Percentiles rank a stretch among this genome's conserved stretches.
Evolutionary conservation across 1,284 basidiomycete genomes (phyloP).

Genomic region (Rhodotorula sp.): DNA sequence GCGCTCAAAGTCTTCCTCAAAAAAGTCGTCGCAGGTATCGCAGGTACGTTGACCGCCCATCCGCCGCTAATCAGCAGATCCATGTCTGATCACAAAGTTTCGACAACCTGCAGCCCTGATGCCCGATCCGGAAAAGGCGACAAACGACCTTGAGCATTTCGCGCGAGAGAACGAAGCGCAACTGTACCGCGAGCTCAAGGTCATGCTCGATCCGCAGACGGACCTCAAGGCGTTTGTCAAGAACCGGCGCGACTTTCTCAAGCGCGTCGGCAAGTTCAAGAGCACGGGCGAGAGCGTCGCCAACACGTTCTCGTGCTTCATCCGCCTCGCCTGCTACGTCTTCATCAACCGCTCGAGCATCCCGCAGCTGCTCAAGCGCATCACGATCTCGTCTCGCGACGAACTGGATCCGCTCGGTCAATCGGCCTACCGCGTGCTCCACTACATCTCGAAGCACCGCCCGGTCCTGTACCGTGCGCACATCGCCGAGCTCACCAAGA

Average conservation of each 20-base stretch:
- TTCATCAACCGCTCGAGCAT: constrained; percentile 83
- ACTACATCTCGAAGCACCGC: constrained; percentile 71
- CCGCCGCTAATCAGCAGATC: neutral
- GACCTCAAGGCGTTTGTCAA: constrained; percentile 80
- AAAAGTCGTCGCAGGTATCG: constrained; percentile 60
- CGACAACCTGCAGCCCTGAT: constrained; percentile 55
- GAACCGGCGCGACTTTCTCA: constrained; percentile 72
- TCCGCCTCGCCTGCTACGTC: constrained; percentile 70
- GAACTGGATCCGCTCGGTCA: constrained; percentile 33
- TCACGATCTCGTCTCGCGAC: constrained; percentile 46
- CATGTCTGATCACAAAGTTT: neutral
- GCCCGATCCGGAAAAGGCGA: constrained; percentile 69
- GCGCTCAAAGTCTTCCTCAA: constrained; percentile 60
- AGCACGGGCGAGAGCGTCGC: constrained; percentile 44
- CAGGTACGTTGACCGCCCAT: constrained; percentile 54
- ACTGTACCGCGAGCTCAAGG: constrained; percentile 78
- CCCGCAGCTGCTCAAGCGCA: constrained; percentile 66
- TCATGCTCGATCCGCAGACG: constrained; percentile 75
- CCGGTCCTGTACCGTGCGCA: constrained; percentile 73
- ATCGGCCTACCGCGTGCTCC: constrained; percentile 50
- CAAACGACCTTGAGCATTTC: constrained; percentile 76
- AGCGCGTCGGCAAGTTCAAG: constrained; percentile 66
- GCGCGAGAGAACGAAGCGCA: constrained; percentile 82
- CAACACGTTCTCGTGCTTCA: constrained; percentile 68
- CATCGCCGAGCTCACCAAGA: constrained; percentile 69